Conservation (phyloP, 495 filamentous ascomycete genomes). For the Cryomyces minteri region DNA sequence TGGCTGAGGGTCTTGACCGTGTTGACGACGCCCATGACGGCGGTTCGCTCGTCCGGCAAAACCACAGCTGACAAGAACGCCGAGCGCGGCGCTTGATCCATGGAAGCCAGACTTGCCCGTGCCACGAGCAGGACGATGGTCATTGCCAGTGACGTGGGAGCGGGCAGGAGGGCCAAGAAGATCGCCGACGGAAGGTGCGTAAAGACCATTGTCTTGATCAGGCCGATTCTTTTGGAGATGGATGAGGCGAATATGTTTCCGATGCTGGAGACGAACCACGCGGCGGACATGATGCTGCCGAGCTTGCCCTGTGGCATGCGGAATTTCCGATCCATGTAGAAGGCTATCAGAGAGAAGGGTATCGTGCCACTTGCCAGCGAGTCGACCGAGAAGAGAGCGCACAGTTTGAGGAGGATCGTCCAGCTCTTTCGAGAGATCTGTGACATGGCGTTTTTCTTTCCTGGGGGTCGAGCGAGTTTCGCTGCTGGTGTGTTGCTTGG, state of each 20-base stretch:
- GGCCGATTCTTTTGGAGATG: slow-evolving; percentile 56
- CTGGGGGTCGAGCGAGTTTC: slow-evolving; percentile 4
- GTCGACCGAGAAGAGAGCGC: slow-evolving; percentile 61
- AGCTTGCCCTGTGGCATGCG: slow-evolving; percentile 46
- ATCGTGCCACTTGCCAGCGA: slow-evolving; percentile 64
- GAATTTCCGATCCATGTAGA: slow-evolving; percentile 66
- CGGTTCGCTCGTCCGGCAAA: slow-evolving; percentile 55
- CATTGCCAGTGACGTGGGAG: slow-evolving; percentile 37
- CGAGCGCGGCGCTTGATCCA: slow-evolving; percentile 67
- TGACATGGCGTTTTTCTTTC: slow-evolving; percentile 8
- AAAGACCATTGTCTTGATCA: slow-evolving; percentile 78
- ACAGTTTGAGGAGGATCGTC: slow-evolving; percentile 46
- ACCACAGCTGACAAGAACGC: slow-evolving; percentile 63
- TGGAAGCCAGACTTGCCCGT: slow-evolving; percentile 48
- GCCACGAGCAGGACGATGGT: slow-evolving; percentile 41
- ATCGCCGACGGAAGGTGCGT: slow-evolving; percentile 64
- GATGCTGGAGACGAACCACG: slow-evolving; percentile 43
- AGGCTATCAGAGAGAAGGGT: slow-evolving; percentile 50
- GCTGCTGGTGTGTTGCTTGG: not conserved
- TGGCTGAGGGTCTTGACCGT: slow-evolving; percentile 17
- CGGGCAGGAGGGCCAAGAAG: slow-evolving; percentile 49
- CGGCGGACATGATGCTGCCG: slow-evolving; percentile 48
- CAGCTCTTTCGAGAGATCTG: slow-evolving; percentile 25
- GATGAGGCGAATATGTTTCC: slow-evolving; percentile 59
- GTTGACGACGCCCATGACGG: slow-evolving; percentile 25